These are phyloP conservation scores for Linaria vulgaris DNA, from an alignment of 257 asterid genomes.

Conservation along the genomic window DNA sequence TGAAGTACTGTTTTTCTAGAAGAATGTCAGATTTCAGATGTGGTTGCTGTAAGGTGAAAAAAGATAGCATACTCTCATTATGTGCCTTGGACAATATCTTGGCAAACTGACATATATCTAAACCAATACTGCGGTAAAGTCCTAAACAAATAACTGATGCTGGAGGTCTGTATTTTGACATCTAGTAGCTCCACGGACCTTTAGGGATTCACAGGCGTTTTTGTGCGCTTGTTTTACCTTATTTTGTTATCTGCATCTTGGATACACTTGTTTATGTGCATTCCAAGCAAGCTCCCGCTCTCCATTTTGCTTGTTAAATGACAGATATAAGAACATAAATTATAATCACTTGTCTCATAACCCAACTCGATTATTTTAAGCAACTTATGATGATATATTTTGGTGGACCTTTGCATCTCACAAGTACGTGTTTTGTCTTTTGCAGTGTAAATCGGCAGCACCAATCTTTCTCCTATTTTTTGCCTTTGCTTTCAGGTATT, in stretches of 20 bases:
- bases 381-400: slow-evolving; percentile 11
- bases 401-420: slow-evolving; percentile 13
- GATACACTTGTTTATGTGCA: neutral
- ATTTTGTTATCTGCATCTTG: slow-evolving; percentile 16
- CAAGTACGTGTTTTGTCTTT: slow-evolving; percentile 17
- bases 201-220: neutral
- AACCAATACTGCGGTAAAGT: neutral
- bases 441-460: slow-evolving; percentile 99
- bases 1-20: neutral
- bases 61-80: neutral
- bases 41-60: neutral
- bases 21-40: slow-evolving; percentile 2
- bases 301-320: slow-evolving; percentile 9
- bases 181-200: neutral
- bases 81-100: slow-evolving; percentile 5
- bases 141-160: too few species aligned
- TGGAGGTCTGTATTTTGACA: neutral
- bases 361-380: slow-evolving; percentile 11
- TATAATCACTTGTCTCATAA: neutral
- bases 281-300: slow-evolving; percentile 5
- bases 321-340: neutral
- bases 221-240: slow-evolving; percentile 14
- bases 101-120: slow-evolving; percentile 2
- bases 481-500: slow-evolving; percentile 98
- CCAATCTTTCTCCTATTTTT: slow-evolving; percentile 96